Conservation (phyloP, 1,284 basidiomycete species). For the Psilocybe mexicana region DNA sequence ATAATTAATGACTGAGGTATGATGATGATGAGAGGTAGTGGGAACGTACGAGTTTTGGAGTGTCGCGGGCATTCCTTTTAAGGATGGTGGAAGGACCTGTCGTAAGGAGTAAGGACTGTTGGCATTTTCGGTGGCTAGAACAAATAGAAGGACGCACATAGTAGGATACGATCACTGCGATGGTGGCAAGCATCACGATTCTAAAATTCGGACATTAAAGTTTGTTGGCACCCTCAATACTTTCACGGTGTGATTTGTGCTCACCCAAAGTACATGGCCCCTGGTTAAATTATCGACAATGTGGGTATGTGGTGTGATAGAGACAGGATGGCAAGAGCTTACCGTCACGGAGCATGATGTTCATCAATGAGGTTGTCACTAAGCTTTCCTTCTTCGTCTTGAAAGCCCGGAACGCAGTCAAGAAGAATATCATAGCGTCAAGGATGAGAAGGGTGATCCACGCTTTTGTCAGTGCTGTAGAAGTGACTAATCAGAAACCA, state of each 20-base stretch:
- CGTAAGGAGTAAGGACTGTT: neutral
- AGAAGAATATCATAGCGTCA: neutral
- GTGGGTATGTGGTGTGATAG: neutral
- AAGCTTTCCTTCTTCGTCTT: neutral
- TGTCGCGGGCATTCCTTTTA: neutral
- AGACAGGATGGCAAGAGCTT: neutral
- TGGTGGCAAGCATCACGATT: neutral
- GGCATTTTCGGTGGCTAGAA: neutral
- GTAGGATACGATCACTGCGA: neutral
- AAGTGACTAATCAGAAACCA: neutral
- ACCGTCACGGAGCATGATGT: neutral
- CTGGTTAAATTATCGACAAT: neutral
- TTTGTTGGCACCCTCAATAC: neutral
- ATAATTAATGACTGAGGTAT: too few relatives aligned
- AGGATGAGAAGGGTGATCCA: neutral
- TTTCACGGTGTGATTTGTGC: neutral
- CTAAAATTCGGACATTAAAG: neutral
- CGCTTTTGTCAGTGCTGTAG: neutral
- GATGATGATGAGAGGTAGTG: neutral
- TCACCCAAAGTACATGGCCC: neutral
- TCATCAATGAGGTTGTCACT: neutral
- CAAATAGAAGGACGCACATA: neutral
- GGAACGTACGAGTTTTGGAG: neutral
- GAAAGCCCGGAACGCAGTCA: neutral
- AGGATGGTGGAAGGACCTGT: neutral